Evolutionary conservation across 1,284 basidiomycete genomes (phyloP).

Genomic region (Microbotryum lychnidis-dioicae): DNA sequence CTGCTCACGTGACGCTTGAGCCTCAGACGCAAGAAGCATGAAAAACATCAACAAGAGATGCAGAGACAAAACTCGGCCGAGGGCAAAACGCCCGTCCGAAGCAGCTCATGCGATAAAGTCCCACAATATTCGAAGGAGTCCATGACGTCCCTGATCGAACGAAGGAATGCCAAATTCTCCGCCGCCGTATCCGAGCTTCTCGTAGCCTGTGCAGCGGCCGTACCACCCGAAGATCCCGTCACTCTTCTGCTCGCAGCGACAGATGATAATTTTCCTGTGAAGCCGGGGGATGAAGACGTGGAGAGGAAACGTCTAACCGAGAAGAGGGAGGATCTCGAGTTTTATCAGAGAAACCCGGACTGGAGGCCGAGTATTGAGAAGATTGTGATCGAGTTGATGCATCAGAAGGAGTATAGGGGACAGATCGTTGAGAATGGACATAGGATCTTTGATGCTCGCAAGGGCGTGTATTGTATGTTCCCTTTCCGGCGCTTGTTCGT

Average conservation of each 20-base stretch:
- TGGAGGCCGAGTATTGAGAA: conserved; percentile 53
- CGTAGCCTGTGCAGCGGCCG: conserved; percentile 46
- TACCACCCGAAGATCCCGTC: conserved; percentile 52
- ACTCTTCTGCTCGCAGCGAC: conserved; percentile 57
- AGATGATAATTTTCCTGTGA: conserved; percentile 58
- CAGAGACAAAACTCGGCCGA: no score
- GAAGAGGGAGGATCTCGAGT: conserved; percentile 30
- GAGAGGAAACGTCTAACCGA: conserved; percentile 20
- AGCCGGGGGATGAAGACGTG: conserved; percentile 36
- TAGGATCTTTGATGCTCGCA: conserved; percentile 50
- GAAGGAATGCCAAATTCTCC: conserved; percentile 58
- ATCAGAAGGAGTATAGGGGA: conserved; percentile 56
- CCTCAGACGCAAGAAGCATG: no score
- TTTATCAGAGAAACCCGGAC: conserved; percentile 40
- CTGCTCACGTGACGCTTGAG: no score
- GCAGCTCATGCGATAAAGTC: conserved; percentile 1
- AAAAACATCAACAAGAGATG: no score
- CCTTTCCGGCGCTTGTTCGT: not conserved
- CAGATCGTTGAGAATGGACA: conserved; percentile 54
- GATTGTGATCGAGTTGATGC: conserved; percentile 53
- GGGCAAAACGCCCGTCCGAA: not conserved
- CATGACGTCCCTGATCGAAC: conserved; percentile 58
- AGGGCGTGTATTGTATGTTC: conserved; percentile 49
- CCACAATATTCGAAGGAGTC: conserved; percentile 29
- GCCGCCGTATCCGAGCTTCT: conserved; percentile 68